These are phyloP conservation scores for Marasmius fiardii DNA, from an alignment of 1,284 basidiomycete species.

Conservation along the genomic window DNA sequence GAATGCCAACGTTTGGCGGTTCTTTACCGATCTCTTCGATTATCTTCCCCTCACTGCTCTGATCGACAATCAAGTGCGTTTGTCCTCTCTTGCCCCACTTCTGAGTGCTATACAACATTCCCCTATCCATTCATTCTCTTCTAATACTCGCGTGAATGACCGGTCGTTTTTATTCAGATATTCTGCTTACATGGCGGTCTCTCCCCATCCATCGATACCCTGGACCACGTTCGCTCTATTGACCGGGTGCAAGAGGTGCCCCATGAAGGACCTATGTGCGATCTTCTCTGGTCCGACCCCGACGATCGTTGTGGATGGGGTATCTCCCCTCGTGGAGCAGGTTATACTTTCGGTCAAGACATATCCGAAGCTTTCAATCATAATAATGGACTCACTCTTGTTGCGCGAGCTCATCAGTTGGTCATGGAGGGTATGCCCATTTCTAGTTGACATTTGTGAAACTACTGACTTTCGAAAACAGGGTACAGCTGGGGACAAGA, in stretches of 20 bases:
- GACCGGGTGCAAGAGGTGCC: slow-evolving; percentile 99
- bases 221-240: slow-evolving; percentile 98
- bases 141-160: slow-evolving; percentile 13
- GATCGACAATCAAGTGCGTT: slow-evolving; percentile 95
- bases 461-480: slow-evolving; percentile 24
- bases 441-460: not conserved
- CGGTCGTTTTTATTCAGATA: slow-evolving; percentile 58
- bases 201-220: slow-evolving; percentile 98
- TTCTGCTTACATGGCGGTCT: slow-evolving; percentile 99
- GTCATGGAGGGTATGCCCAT: slow-evolving; percentile 89
- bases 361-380: slow-evolving; percentile 99
- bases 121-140: slow-evolving; percentile 4
- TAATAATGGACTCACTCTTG: slow-evolving; percentile 97
- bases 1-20: slow-evolving; percentile 99
- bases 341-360: slow-evolving; percentile 99
- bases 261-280: slow-evolving; percentile 99
- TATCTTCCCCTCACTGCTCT: slow-evolving; percentile 96
- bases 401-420: slow-evolving; percentile 93
- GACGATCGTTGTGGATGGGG: slow-evolving; percentile 99
- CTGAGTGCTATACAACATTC: not conserved
- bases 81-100: not conserved
- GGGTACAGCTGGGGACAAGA: slow-evolving; percentile 98
- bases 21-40: slow-evolving; percentile 98
- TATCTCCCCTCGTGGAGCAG: slow-evolving; percentile 97
- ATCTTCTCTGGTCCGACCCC: slow-evolving; percentile 98